phyloP scores from a whole-genome alignment of 2,329 filamentous ascomycete genomes.

The Coniochaeta sp. region DNA sequence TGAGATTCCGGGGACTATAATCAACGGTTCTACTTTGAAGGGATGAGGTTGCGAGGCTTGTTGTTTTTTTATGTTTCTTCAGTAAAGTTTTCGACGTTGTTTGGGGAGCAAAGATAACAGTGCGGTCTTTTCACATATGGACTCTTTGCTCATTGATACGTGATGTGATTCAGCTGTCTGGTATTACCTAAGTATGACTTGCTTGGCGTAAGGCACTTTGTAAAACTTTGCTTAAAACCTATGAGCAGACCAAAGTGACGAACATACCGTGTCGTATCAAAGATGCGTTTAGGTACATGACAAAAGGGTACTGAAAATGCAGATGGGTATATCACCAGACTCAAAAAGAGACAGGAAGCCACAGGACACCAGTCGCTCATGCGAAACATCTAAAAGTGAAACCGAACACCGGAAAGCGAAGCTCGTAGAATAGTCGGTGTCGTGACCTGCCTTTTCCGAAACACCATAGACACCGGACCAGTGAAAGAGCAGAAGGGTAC shows the following conservation, averaged over 20 bases:
- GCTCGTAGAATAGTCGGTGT: neutral
- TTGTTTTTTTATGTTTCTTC: too few species aligned
- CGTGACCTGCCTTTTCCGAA: neutral
- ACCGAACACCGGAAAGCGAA: neutral
- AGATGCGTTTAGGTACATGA: neutral
- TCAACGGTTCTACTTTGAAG: too few species aligned
- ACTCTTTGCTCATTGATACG: too few species aligned
- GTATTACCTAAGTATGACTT: neutral
- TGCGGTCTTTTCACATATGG: too few species aligned
- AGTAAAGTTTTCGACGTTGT: too few species aligned
- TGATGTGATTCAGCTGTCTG: neutral
- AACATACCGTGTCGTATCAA: neutral
- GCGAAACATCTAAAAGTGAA: neutral
- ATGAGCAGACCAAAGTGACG: neutral
- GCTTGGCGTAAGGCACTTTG: neutral
- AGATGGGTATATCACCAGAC: conserved; percentile 1
- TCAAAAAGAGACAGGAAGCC: neutral
- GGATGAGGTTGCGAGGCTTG: too few species aligned
- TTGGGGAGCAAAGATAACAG: too few species aligned
- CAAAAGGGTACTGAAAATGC: neutral
- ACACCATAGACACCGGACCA: neutral
- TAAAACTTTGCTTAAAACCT: neutral
- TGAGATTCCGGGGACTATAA: neutral
- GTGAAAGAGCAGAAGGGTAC: neutral
- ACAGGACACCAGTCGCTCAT: neutral